phyloP scores from a whole-genome alignment of 352 stramenopile species.

The Globisporangium barbulae region DNA sequence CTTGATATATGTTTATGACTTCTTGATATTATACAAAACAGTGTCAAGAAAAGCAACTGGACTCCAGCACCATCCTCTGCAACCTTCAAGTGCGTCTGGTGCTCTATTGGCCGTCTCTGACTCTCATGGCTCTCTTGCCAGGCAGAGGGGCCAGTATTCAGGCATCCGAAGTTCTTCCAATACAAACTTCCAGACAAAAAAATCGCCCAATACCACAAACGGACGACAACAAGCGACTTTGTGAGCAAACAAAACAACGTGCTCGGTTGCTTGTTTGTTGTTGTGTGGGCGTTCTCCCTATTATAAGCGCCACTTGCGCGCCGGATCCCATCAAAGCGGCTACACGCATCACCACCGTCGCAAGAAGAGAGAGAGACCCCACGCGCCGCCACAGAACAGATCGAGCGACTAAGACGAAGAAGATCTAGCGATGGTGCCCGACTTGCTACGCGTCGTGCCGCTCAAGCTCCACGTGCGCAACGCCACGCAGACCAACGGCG shows the following conservation, averaged over 20 bases:
- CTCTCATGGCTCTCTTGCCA: constrained; percentile 7
- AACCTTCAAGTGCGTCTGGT: constrained; percentile 11
- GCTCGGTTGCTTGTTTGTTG: background rate
- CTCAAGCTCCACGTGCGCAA: constrained; percentile 64
- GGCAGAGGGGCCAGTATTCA: constrained; percentile 4
- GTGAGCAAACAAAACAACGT: background rate
- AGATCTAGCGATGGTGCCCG: constrained; percentile 14
- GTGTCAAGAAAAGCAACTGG: too few relatives aligned
- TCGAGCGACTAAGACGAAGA: background rate
- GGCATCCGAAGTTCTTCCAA: background rate
- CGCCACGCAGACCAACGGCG: constrained; percentile 48
- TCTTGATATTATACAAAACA: too few relatives aligned
- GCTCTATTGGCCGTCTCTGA: constrained; percentile 8
- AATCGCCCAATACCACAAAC: background rate
- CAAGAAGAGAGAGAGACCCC: background rate
- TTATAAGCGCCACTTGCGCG: constrained; percentile 7
- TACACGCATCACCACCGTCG: background rate
- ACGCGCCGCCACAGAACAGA: background rate
- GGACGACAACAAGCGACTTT: constrained; percentile 12
- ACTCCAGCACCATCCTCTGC: background rate
- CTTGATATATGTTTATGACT: too few relatives aligned
- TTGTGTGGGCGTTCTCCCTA: background rate
- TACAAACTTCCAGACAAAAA: constrained; percentile 11
- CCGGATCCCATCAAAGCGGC: constrained; percentile 10
- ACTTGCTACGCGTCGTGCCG: constrained; percentile 27